phyloP scores from a whole-genome alignment of 345 rosid species.

The Crucihimalaya himalaica region DNA sequence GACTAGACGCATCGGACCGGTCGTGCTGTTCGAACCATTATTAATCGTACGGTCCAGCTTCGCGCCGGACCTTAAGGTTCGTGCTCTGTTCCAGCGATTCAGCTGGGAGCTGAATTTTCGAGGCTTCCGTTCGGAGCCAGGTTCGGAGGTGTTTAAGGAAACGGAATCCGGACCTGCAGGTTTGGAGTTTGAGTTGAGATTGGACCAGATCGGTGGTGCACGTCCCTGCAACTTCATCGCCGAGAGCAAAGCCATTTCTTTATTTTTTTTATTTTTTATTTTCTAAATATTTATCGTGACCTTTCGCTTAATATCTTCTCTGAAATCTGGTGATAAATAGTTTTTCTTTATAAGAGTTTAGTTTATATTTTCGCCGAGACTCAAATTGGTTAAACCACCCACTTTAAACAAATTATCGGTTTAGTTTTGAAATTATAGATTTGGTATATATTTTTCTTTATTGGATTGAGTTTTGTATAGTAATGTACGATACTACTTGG shows the following conservation, averaged over 20 bases:
- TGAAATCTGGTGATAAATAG: too few relatives aligned
- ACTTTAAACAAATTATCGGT: not conserved
- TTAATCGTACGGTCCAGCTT: slow-evolving; percentile 56
- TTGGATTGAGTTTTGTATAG: not conserved
- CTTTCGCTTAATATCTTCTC: slow-evolving; percentile 19
- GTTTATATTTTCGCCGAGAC: too few relatives aligned
- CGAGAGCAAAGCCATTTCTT: slow-evolving; percentile 51
- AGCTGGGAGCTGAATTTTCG: slow-evolving; percentile 70
- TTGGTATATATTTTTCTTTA: not conserved
- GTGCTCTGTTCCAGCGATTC: slow-evolving; percentile 86
- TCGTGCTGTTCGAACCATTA: slow-evolving; percentile 16
- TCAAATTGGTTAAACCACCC: slow-evolving; percentile 8
- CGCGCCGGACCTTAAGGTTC: slow-evolving; percentile 65
- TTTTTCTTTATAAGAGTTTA: too few relatives aligned
- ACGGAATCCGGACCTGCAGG: slow-evolving; percentile 33
- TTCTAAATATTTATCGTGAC: slow-evolving; percentile 23
- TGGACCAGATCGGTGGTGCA: slow-evolving; percentile 36
- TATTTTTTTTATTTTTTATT: not conserved
- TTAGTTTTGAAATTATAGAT: not conserved
- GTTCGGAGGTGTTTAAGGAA: slow-evolving; percentile 29
- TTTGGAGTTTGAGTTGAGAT: slow-evolving; percentile 27
- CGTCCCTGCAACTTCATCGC: slow-evolving; percentile 47
- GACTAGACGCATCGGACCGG: slow-evolving; percentile 19
- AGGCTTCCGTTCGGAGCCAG: slow-evolving; percentile 42
- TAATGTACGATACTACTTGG: not conserved